Evolutionary conservation across 192 early-diverging fungal species (phyloP), one percentile per base, ranked within the genome.

Genomic region (Coemansia sp.): DNA sequence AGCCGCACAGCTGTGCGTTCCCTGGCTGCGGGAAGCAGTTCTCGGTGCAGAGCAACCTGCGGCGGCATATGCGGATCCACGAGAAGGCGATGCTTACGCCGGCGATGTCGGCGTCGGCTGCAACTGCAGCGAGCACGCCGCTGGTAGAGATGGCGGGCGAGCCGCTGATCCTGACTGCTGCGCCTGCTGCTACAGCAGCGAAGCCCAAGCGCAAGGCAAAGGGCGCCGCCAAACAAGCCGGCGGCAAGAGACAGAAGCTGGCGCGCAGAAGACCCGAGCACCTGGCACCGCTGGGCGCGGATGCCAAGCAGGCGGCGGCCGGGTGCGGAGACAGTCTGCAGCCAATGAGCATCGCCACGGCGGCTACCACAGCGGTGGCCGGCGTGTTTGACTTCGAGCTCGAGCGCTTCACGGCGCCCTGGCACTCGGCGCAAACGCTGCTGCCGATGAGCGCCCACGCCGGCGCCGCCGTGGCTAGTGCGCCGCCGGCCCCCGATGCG

Each of bases 1-100:
- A 72, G 59, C 84, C 86, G 1, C 81, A 87, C 58, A 37, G 45
- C n/a, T 87, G 85, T 54, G 49, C 61, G 18, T 77, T 74, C 43
- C 67, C 67, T 0, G 63, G 65, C 6, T 86, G 85, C 62, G 77
- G 65, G 40, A 69, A 71, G 47, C 73, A 76, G 26, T 86, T 86
- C 38, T 77, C 76, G 9, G 79, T 77, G 62, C 83, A 74, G 41
- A 83, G 81, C 70, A 73, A 80, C 19, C 69, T 85, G 50, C 58
- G 73, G 4, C 71, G 77, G 15, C 85, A 80, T 47, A 73, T 74
- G 70, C 71, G 71, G 9, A 81, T 81, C 58, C 75, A 82, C 60
- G 70, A 71, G 53, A 81, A 76, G 53, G 32, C 61, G 47, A 32
- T 32, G 21, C 13, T 59, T 65, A 16, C 54, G 50, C 50, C 64